Evolutionary conservation across 495 filamentous ascomycete species (phyloP), one percentile per base, ranked within the genome.

Genomic region (Xanthoparmelia taractica): DNA sequence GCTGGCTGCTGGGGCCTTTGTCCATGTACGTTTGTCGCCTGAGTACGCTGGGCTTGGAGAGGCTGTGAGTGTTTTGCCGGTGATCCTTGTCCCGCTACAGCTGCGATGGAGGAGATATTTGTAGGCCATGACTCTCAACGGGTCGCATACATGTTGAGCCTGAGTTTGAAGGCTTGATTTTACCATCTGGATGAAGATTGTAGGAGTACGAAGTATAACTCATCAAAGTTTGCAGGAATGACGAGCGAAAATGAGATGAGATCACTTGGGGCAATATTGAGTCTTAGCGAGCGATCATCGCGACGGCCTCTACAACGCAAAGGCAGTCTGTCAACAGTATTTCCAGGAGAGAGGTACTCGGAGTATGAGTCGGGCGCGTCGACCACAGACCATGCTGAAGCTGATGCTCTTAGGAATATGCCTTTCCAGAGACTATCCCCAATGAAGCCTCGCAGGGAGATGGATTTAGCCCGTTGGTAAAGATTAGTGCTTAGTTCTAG

Each of bases 31-130:
- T 43, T 89, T 94, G 71, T 81, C 85, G 33, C 89, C 90, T 0
- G 72, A 82, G 70, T 92, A 82, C 79, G 89, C 90, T 0, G 89
- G 88, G 0, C 68, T 92, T 34, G 90, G 89, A 0, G 89, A 93
- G 77, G 64, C 91, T 31, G 86, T 91, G 2, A 92, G 89, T 68
- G 86, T 93, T 0, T 60, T 90, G 68, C 90, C 89, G 3, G 88
- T 93, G 13, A 78, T 94, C 70, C 65, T 77, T 10, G 80, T 85
- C 57, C 86, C 78, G 36, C 67, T 80, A 65, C 71, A 74, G 58
- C 66, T 84, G 72, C 73, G 72, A 29, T 80, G 74, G 60, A 54
- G 50, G 17, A 54, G 8, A 1, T 54, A 54, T 54, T 2, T 54
- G 17, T 54, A 33, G 50, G 3, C 2, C 20, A 2, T 20, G 29